Conservation (phyloP, 2,329 filamentous ascomycete genomes). For the Fusarium mexicanum region DNA sequence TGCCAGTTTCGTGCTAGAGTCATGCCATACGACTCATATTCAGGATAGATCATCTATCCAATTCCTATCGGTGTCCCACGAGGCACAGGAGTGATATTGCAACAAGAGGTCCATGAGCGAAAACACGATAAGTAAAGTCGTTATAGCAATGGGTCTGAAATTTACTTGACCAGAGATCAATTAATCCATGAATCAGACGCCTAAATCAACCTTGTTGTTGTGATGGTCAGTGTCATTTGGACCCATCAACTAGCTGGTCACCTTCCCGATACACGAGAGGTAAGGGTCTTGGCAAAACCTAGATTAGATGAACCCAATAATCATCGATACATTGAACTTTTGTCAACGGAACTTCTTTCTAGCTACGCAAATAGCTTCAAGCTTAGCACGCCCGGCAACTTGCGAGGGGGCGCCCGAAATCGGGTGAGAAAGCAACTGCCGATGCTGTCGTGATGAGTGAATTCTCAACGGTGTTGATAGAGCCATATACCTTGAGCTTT, state of each 20-base stretch:
- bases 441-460: background rate
- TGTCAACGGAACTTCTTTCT: rapidly evolving
- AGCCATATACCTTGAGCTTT: too few species aligned
- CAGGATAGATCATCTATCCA: background rate
- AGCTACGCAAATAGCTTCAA: background rate
- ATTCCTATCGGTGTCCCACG: too few species aligned
- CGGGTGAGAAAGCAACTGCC: background rate
- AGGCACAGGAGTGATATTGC: too few species aligned
- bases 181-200: too few species aligned
- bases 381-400: too few species aligned
- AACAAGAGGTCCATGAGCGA: too few species aligned
- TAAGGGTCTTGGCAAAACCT: background rate
- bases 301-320: rapidly evolving
- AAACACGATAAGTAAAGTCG: too few species aligned
- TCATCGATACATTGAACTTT: rapidly evolving
- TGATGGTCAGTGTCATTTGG: too few species aligned
- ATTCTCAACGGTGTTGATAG: rapidly evolving
- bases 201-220: too few species aligned
- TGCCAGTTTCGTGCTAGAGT: background rate
- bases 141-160: too few species aligned
- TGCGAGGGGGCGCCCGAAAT: background rate
- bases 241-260: background rate
- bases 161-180: too few species aligned
- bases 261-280: background rate
- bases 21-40: background rate